phyloP scores from a whole-genome alignment of 75 land plant species.

The Pseudotsuga menziesii region DNA sequence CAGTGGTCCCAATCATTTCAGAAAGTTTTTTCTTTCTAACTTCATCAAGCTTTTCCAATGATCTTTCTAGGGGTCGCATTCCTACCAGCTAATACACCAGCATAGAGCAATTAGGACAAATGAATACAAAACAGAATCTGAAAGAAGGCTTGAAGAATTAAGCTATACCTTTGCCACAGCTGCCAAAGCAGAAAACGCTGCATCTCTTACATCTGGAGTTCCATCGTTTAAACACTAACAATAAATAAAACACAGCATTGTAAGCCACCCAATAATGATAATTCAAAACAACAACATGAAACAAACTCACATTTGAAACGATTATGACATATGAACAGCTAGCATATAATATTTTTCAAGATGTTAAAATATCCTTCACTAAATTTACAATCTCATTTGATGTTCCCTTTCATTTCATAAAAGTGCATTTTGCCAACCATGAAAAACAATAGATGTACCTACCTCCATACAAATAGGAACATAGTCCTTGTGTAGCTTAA shows the following conservation, averaged over 20 bases:
- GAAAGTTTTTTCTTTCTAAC: constrained; percentile 90
- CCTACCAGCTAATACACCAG: constrained; percentile 65
- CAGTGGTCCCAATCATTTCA: constrained; percentile 79
- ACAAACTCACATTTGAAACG: not conserved
- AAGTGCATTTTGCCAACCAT: too few relatives aligned
- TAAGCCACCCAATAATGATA: not conserved
- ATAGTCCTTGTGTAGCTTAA: constrained; percentile 96
- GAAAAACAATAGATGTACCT: constrained; percentile 9
- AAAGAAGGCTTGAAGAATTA: not conserved
- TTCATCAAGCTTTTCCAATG: constrained; percentile 97
- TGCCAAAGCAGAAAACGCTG: constrained; percentile 91
- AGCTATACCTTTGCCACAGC: constrained; percentile 86
- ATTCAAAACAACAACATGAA: not conserved
- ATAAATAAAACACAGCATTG: not conserved
- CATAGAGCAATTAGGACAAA: not conserved
- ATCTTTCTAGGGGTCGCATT: constrained; percentile 94
- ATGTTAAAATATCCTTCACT: too few relatives aligned
- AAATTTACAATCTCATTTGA: too few relatives aligned
- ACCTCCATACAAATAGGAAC: constrained; percentile 99
- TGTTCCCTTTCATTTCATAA: too few relatives aligned
- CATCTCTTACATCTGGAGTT: constrained; percentile 97
- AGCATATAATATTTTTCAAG: too few relatives aligned
- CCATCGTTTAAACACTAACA: constrained; percentile 92
- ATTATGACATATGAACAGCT: not conserved
- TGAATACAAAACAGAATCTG: not conserved